These are phyloP conservation scores for Zhuliangozyma blackwelliae DNA, from an alignment of 1,139 yeast genomes.

Conservation along the genomic window DNA sequence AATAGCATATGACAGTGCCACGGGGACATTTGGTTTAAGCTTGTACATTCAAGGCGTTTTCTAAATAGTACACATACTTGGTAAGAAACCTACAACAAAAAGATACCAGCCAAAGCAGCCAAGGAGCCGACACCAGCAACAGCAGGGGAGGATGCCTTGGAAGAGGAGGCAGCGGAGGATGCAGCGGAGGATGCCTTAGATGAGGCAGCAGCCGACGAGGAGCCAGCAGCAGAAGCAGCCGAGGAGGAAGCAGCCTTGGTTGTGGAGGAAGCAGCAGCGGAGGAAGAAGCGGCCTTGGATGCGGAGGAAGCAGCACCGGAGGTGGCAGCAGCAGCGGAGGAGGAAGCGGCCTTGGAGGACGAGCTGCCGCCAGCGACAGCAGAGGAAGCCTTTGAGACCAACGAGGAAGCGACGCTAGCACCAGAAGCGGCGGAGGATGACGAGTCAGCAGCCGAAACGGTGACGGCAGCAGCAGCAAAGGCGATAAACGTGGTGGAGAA, in stretches of 20 bases:
- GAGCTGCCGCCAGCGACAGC: conserved; percentile 14
- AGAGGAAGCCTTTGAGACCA: conserved; percentile 2
- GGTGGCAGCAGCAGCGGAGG: conserved; percentile 6
- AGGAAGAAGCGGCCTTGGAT: conserved; percentile 3
- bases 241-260: conserved; percentile 10
- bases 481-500: conserved; percentile 9
- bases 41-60: too few relatives aligned
- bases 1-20: too few relatives aligned
- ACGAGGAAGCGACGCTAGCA: not conserved
- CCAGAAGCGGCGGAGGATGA: conserved; percentile 8
- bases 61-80: not conserved
- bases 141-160: conserved; percentile 12
- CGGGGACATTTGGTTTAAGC: too few relatives aligned
- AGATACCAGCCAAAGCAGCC: conserved; percentile 27
- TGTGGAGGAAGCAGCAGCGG: conserved; percentile 16
- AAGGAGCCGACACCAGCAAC: conserved; percentile 23
- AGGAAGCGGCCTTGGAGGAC: conserved; percentile 12
- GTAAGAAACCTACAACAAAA: conserved; percentile 19
- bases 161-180: conserved; percentile 13
- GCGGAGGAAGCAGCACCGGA: not conserved
- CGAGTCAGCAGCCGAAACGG: conserved; percentile 11
- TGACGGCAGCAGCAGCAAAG: conserved; percentile 6
- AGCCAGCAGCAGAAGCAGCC: conserved; percentile 6
- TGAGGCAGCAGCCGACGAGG: not conserved
- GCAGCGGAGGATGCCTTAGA: not conserved